Evolutionary conservation across 371 early-diverging fungal species (phyloP), one percentile per base, ranked within the genome.

Genomic region (Rhizopus arrhizus): DNA sequence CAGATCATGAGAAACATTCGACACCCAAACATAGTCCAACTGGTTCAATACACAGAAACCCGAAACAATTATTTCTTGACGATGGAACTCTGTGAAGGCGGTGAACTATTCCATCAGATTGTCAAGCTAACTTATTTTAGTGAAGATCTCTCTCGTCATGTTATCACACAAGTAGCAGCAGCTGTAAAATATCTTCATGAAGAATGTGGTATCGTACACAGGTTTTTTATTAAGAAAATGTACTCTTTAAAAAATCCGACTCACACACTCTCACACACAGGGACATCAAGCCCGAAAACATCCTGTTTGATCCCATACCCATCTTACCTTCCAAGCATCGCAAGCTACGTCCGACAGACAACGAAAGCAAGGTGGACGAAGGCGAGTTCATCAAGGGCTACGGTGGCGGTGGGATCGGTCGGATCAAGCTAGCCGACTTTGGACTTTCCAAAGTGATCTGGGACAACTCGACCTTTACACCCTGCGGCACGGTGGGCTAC

Each of bases 221-320:
- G 97, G 75, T 75, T 64, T 4, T 10, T 8, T 46, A 3, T 16
- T 13, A 8, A 46, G 5, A 15, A 22, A 46, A 15, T 12, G 8
- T 13, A 46, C 33, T 7, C 31, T 11, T 12, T 13, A 22, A 52
- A 33, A 35, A 9, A 33, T 0, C 36, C 36, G 35, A 36, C 11
- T 2, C 6, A 13, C 16, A 22, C 9, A 48, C n/a, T 47, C 5
- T 38, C 3, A 12, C 34, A 3, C 31, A 53, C 51, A 78, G 85
- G 31, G 98, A 99, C 69, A 91, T 99, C 64, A 99, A 99, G 75
- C 93, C 94, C 28, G 99, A 99, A 73, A 99, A 99, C 69, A 89
- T 94, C 55, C 74, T 96, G 22, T 92, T 89, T 73, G 89, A 88
- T 53, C 83, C 90, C 22, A 89, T 89, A 33, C 86, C 88, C 0